Base-by-base conservation (phyloP, 164 flowering plant genomes). In the Vitis rotundifolia region DNA sequence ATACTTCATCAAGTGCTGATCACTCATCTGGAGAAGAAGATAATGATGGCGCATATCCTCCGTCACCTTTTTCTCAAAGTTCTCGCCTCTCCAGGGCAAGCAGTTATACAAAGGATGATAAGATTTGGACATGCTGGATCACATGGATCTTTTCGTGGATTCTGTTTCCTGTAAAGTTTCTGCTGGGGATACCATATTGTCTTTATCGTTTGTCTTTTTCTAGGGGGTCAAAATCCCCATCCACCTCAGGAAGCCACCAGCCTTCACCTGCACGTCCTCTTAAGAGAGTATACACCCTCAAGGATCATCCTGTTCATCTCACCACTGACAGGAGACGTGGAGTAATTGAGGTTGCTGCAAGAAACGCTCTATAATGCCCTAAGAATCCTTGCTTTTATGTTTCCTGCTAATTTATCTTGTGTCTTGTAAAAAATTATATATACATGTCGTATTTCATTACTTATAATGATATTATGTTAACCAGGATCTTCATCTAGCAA, bases 251-350 rank as follows among this genome's bases (percentile, higher is more conserved):
- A 71, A 77, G 53, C 56, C 71, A 44, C 37, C 79, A 61, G 31
- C 75, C 79, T 77, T 48, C 79, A 9, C 63, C 22, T 56, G 22
- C 76, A 52, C 68, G 28, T 58, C 75, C 85, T 64, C 14, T 79
- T 61, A 86, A 68, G 73, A 90, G 79, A 75, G 50, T 68, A 49
- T 82, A 64, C 26, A 61, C 71, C 29, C 75, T 75, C n/a, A 95
- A 82, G 85, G 97, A 95, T 61, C 86, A 85, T 61, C 57, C 88
- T 68, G 82, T 96, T 61, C 89, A 88, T 57, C 81, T 84, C 28
- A 76, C 97, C 26, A 96, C 97, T 72, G 99, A 96, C 69, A 84
- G 87, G 77, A 90, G 99, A 72, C 97, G 97, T 75, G 99, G 99
- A 64, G 87, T 96, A 49, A 80, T 93, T 67, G 99, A 96, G 99